Evolutionary conservation across 371 early-diverging fungal species (phyloP).

Genomic region (Blastocladiella emersonii): DNA sequence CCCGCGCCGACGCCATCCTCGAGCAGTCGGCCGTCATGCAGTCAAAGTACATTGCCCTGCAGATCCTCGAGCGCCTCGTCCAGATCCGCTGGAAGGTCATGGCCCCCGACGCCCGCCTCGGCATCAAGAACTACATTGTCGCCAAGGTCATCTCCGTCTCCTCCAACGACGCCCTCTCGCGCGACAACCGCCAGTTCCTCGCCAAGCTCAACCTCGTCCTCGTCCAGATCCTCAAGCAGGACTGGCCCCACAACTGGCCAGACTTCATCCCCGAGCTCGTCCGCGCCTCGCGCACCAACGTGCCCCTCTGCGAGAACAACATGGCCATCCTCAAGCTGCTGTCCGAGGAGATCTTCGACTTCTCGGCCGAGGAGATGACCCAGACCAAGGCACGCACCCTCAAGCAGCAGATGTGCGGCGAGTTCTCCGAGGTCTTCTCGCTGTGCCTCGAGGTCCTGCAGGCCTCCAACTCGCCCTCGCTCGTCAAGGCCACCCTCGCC

Average conservation of each 20-base stretch:
- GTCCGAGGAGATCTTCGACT: constrained; percentile 98
- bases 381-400: constrained; percentile 81
- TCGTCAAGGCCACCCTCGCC: constrained; percentile 84
- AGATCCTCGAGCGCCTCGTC: constrained; percentile 91
- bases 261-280: constrained; percentile 97
- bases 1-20: constrained; percentile 85
- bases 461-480: constrained; percentile 67
- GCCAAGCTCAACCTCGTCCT: constrained; percentile 86
- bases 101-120: constrained; percentile 74
- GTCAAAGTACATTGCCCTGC: constrained; percentile 92
- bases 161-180: constrained; percentile 58
- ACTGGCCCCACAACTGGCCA: constrained; percentile 99
- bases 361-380: constrained; percentile 93
- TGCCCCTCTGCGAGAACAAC: constrained; percentile 95
- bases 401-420: constrained; percentile 86
- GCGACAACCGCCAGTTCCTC: constrained; percentile 53
- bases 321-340: constrained; percentile 94
- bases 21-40: constrained; percentile 63
- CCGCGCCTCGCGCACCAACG: constrained; percentile 72
- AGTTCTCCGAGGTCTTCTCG: constrained; percentile 91
- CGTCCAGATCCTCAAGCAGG: constrained; percentile 98
- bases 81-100: constrained; percentile 96
- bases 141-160: constrained; percentile 77
- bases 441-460: constrained; percentile 92
- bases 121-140: constrained; percentile 89